Evolutionary conservation across 225 moss, liverwort and hornwort species (phyloP), one percentile per base, ranked within the genome.

Genomic region (Bryum argenteum): DNA sequence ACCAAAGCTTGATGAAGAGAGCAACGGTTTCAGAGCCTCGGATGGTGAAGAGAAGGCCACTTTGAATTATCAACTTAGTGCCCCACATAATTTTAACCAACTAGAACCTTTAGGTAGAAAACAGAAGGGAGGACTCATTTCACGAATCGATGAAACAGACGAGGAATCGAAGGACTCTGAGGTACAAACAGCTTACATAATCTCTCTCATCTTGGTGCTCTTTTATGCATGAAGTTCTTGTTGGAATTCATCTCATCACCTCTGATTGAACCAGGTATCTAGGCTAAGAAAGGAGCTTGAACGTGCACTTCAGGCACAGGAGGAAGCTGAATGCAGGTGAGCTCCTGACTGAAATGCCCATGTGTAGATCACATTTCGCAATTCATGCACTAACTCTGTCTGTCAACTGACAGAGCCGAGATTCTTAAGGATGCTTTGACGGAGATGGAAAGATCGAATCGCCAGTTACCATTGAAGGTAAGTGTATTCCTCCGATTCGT

Each of bases 311-410:
- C 81, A 66, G 75, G 78, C 67, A 60, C 75, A 64, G 69, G 69
- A 85, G 66, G 72, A 78, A 81, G 81, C 84, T 59, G 81, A 78
- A 69, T 65, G 43, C 50, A 85, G 84, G 84, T 85, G 72, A 56
- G 43, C 55, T 53, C 53, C 71, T 51, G 16, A 65, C 11, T 53
- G 58, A 2, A 54, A 53, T 73, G 54, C 17, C 24, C 20, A 59
- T 69, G 16, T 45, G 44, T 37, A 54, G 19, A 63, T 21, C 11
- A 56, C 28, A 55, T 55, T 45, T 59, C 48, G 70, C 50, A 70
- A 58, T 67, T 71, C 57, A 67, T 67, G 64, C 50, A 57, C 37
- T 14, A 17, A 48, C 22, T 19, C 23, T 74, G 70, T 52, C 40
- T 62, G 52, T 58, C 56, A 47, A 67, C 50, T 42, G 75, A 72